Base-by-base conservation (phyloP, 805 yeast species). In the Sugiyamaella chiloensis region DNA sequence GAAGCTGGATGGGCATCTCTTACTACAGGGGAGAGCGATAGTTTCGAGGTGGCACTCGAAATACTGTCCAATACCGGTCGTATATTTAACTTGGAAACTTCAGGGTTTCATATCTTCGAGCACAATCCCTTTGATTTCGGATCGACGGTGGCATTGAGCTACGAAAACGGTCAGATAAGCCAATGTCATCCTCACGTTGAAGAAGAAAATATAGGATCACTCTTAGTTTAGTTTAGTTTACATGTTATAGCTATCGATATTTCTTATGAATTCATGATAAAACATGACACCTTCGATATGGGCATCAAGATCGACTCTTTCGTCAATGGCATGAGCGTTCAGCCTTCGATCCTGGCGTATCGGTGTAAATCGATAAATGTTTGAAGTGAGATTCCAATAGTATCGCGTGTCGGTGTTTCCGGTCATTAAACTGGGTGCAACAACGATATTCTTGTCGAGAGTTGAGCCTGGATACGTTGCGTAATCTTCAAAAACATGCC, bases 381-480 rank as follows among this genome's bases (percentile, higher is more conserved):
- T 75, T 29, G 70, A 63, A 1, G 84, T 75, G 56, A 85, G 66
- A 36, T 66, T 60, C 88, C 87, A 82, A 63, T 81, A 85, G 57
- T 75, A 71, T 48, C 71, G 68, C 3, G 89, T 83, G 59, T 85
- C 90, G 2, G 90, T 84, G 63, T 83, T 83, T 16, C 83, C 89
- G 2, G 85, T 71, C 74, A 79, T 76, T 32, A 83, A 60, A 21
- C 76, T 68, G 2, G 89, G 87, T 2, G 84, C 71, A n/a, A 79
- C 73, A 35, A 75, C 57, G 12, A 72, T 59, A n/a, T 62, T 49
- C 19, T 66, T 61, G 2, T 60, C 64, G 41, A 69, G 48, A n/a
- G 70, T 60, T 16, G 64, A 67, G 14, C 14, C 23, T 12, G 41
- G 42, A 31, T 47, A 51, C 12, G 52, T 50, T 6, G 44, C 48